Evolutionary conservation across 768 basidiomycete species (phyloP).

Genomic region (Mycena maculata): DNA sequence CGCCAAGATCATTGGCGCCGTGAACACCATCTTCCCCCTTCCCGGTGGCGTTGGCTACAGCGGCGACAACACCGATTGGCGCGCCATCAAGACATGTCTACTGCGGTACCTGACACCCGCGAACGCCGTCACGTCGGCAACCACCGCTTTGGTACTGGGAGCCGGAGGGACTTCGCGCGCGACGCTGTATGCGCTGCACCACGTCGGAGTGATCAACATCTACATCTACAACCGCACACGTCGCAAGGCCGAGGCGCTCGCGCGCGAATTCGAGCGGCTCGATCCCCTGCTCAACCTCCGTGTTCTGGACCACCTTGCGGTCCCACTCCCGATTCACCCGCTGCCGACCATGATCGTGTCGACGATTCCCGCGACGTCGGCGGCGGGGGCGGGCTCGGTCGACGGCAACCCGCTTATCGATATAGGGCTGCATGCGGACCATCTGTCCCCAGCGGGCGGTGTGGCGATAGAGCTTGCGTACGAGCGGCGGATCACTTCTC

Average conservation of each 20-base stretch:
- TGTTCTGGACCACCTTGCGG: conserved; percentile 60
- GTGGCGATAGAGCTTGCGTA: conserved; percentile 85
- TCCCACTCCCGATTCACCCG: conserved; percentile 49
- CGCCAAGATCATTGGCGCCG: conserved; percentile 77
- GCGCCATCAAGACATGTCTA: conserved; percentile 72
- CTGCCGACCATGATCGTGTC: conserved; percentile 72
- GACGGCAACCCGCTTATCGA: conserved; percentile 46
- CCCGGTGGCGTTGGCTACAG: conserved; percentile 55
- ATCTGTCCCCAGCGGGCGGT: conserved; percentile 39
- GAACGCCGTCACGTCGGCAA: conserved; percentile 41
- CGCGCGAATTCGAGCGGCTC: conserved; percentile 58
- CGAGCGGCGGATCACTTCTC: conserved; percentile 72
- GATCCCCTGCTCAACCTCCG: conserved; percentile 62
- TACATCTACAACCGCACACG: conserved; percentile 79
- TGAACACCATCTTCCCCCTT: conserved; percentile 76
- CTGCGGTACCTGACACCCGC: conserved; percentile 47
- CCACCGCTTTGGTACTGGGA: conserved; percentile 74
- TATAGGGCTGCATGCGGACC: conserved; percentile 60
- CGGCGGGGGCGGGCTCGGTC: conserved; percentile 38
- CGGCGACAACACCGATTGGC: conserved; percentile 88
- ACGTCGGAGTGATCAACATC: conserved; percentile 67
- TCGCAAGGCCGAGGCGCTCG: conserved; percentile 69
- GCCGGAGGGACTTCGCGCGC: conserved; percentile 86
- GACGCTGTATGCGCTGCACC: conserved; percentile 78
- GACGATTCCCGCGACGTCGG: conserved; percentile 69